Evolutionary conservation across 1,139 yeast genomes (phyloP), one percentile per base, ranked within the genome.

Genomic region (Pneumocystis oryctolagi): DNA sequence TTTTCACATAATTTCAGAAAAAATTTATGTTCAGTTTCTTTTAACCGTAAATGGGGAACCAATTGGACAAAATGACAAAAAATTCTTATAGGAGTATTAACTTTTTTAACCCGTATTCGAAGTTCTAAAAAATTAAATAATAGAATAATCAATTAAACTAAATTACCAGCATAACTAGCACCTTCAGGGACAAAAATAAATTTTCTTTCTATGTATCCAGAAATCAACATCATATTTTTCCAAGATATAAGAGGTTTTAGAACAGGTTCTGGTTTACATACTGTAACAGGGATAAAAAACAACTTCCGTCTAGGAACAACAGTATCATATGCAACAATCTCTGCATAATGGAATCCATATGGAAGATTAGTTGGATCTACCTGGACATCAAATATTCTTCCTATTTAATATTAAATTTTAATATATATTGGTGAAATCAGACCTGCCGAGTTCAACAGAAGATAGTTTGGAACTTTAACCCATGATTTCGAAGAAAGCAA

Each of bases 111-210:
- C 20, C 40, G 39, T 12, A 64, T 53, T 16, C 60, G 61, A 34
- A 65, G 53, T 25, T 62, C 60, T 60, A 60, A 60, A 20, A 60
- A 47, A 47, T 47, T 25, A 47, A 47, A 12, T 25, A 47, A 12
- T 4, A 47, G n/a, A 28, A 47, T 47, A 28, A 47, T 47, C 20
- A 18, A 47, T 25, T 4, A 25, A 47, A 25, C 8, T 47, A 47
- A 47, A 30, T 47, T 47, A 47, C 55, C 30, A 20, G 9, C 55
- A 25, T 28, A 62, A n/a, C 60, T 60, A 12, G 62, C 60, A 18
- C 65, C 65, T 8, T 62, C 62, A n/a, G 66, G 66, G 3, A 64
- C 61, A 20, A 47, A 60, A 20, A 65, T 28, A 59, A 64, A 65
- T 35, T 60, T 58, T 16, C 66, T 61, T 18, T 62, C 62, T 39